These are phyloP conservation scores for Diacronema lutheri DNA, from an alignment of 78 protist species.

Conservation along the genomic window DNA sequence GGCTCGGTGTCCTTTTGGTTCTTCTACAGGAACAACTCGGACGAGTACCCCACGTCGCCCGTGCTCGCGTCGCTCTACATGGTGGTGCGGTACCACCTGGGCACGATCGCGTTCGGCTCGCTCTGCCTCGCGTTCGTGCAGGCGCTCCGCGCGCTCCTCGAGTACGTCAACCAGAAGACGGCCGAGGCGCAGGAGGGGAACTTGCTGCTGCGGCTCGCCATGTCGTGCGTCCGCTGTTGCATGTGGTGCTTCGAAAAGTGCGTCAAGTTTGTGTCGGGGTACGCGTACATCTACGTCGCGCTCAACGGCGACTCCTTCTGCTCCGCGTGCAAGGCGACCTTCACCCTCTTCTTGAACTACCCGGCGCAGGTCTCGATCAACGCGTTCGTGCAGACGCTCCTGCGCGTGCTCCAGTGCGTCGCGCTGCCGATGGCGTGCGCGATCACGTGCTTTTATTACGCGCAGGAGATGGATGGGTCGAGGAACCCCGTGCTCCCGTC, in stretches of 20 bases:
- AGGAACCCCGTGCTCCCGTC: too few relatives aligned
- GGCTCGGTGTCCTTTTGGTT: constrained; percentile 79
- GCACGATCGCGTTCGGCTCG: constrained; percentile 76
- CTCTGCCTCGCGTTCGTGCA: constrained; percentile 73
- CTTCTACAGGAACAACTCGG: neutral
- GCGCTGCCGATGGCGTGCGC: too few relatives aligned
- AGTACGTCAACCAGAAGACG: constrained; percentile 44
- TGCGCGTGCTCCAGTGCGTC: neutral
- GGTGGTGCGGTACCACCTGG: constrained; percentile 65
- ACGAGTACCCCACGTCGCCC: neutral
- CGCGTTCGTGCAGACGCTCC: neutral
- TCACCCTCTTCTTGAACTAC: neutral
- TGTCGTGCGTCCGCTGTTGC: neutral
- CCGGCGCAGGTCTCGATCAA: constrained; percentile 2
- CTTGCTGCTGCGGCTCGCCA: neutral
- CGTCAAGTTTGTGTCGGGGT: neutral
- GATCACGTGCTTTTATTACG: too few relatives aligned
- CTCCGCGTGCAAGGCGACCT: neutral
- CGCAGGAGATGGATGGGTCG: too few relatives aligned
- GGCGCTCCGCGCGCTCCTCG: constrained; percentile 63
- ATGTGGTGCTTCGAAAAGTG: neutral
- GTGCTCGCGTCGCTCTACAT: neutral
- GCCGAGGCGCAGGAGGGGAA: neutral
- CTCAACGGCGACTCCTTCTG: neutral
- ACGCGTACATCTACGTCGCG: neutral